phyloP scores from a whole-genome alignment of 371 early-diverging fungal genomes.

The Encephalitozoon cuniculi region DNA sequence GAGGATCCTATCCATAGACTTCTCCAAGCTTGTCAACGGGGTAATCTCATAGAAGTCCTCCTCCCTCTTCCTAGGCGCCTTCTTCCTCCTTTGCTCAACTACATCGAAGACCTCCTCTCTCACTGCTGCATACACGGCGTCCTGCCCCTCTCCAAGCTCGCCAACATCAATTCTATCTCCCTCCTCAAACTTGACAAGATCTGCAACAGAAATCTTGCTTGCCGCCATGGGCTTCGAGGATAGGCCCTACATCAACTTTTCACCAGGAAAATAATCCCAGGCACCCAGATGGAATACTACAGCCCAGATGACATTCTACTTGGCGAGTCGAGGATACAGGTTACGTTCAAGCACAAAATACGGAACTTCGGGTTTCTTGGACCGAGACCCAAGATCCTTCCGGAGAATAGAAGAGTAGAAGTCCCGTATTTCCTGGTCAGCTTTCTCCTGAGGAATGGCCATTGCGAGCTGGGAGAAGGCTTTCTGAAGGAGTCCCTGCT shows the following conservation, averaged over 20 bases:
- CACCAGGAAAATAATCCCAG: not conserved
- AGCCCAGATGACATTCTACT: constrained; percentile 7
- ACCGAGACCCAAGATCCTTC: not conserved
- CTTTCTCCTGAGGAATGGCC: constrained; percentile 41
- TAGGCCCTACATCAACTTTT: not conserved
- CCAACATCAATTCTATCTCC: not conserved
- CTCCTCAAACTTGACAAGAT: not conserved
- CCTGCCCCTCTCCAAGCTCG: not conserved
- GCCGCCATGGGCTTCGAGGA: not conserved
- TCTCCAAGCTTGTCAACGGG: constrained; percentile 43
- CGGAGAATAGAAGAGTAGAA: not conserved
- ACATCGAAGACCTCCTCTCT: not conserved
- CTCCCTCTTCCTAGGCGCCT: not conserved
- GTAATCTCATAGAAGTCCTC: constrained; percentile 23
- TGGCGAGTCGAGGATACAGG: constrained; percentile 5
- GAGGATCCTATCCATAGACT: constrained; percentile 20
- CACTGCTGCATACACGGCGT: not conserved
- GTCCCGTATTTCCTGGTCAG: constrained; percentile 23
- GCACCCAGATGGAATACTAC: constrained; percentile 16
- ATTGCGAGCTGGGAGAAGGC: constrained; percentile 13
- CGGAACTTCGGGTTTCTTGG: constrained; percentile 20
- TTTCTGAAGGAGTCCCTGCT: not conserved
- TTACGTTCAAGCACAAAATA: constrained; percentile 25
- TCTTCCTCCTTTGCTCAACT: not conserved
- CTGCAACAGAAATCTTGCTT: not conserved